Percentiles rank a stretch among this genome's conserved stretches.
phyloP scores from a whole-genome alignment of 495 filamentous ascomycete species.

The Margaritispora aquatica region DNA sequence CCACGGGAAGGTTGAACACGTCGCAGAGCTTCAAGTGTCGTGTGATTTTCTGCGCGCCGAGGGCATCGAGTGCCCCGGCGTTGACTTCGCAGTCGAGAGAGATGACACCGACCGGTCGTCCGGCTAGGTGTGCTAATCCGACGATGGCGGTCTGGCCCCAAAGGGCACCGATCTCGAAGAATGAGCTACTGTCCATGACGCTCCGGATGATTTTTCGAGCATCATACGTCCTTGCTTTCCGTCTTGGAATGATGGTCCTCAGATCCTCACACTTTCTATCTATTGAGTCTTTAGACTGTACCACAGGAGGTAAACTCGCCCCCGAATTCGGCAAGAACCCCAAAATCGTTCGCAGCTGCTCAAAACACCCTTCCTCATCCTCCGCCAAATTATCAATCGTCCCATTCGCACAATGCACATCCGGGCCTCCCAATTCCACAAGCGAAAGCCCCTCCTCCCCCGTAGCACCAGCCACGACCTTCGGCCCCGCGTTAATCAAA shows the following conservation, averaged over 20 bases:
- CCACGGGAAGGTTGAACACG: slow-evolving; percentile 55
- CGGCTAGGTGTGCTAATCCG: slow-evolving; percentile 49
- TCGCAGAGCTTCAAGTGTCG: slow-evolving; percentile 55
- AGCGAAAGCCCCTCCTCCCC: slow-evolving; percentile 54
- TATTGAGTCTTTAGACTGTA: slow-evolving; percentile 39
- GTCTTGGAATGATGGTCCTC: slow-evolving; percentile 50
- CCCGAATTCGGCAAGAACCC: slow-evolving; percentile 52
- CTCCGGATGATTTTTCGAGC: slow-evolving; percentile 47
- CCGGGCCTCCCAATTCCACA: slow-evolving; percentile 47
- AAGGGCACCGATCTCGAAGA: slow-evolving; percentile 56
- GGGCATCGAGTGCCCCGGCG: slow-evolving; percentile 53
- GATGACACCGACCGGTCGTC: slow-evolving; percentile 49
- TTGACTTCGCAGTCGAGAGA: slow-evolving; percentile 54
- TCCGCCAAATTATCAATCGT: slow-evolving; percentile 59
- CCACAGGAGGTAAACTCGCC: slow-evolving; percentile 42
- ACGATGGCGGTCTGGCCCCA: slow-evolving; percentile 58
- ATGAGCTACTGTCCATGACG: slow-evolving; percentile 48
- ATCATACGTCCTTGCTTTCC: slow-evolving; percentile 55
- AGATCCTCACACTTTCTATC: slow-evolving; percentile 41
- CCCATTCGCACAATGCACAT: slow-evolving; percentile 58
- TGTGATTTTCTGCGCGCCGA: slow-evolving; percentile 52
- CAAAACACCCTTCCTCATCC: slow-evolving; percentile 53
- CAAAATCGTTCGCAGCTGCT: slow-evolving; percentile 50
- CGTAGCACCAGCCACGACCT: slow-evolving; percentile 52
- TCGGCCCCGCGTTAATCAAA: slow-evolving; percentile 58